phyloP scores from a whole-genome alignment of 768 basidiomycete genomes.

The Naematelia encephala region DNA sequence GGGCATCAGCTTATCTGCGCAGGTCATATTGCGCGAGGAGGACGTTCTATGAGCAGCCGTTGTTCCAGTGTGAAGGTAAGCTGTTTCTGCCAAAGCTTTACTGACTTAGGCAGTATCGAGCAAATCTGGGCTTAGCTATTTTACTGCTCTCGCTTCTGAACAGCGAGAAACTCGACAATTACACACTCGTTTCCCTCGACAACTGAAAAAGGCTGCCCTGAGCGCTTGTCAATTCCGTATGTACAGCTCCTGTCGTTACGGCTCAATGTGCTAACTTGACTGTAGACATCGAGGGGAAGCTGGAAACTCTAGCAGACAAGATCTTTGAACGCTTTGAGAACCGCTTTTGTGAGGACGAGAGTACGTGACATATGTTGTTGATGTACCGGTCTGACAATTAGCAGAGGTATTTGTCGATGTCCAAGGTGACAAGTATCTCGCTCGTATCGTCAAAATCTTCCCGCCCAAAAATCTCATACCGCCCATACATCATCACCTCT shows the following conservation, averaged over 20 bases:
- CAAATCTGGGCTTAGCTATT: constrained; percentile 89
- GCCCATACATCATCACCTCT: constrained; percentile 27
- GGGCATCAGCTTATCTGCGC: constrained; percentile 1
- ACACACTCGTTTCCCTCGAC: constrained; percentile 86
- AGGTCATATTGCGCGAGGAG: constrained; percentile 84
- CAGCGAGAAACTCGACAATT: constrained; percentile 80
- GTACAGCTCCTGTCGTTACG: constrained; percentile 40
- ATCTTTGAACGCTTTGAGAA: constrained; percentile 96
- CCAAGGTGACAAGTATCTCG: constrained; percentile 80
- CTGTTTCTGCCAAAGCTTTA: neutral
- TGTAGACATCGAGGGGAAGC: constrained; percentile 89
- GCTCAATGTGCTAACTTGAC: neutral
- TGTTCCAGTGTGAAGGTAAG: constrained; percentile 82
- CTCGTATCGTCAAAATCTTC: constrained; percentile 72
- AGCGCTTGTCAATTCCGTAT: constrained; percentile 94
- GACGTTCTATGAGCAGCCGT: constrained; percentile 88
- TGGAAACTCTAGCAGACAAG: constrained; percentile 91
- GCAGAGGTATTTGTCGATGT: constrained; percentile 83
- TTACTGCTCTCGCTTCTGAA: constrained; percentile 89
- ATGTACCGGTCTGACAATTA: constrained; percentile 1
- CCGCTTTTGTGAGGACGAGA: constrained; percentile 86
- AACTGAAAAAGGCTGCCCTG: constrained; percentile 85
- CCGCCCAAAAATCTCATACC: constrained; percentile 51
- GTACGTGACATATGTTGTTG: constrained; percentile 56
- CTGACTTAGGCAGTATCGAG: constrained; percentile 62